These are phyloP conservation scores for Exophiala sideris DNA, from an alignment of 2,329 filamentous ascomycete species.

Conservation along the genomic window DNA sequence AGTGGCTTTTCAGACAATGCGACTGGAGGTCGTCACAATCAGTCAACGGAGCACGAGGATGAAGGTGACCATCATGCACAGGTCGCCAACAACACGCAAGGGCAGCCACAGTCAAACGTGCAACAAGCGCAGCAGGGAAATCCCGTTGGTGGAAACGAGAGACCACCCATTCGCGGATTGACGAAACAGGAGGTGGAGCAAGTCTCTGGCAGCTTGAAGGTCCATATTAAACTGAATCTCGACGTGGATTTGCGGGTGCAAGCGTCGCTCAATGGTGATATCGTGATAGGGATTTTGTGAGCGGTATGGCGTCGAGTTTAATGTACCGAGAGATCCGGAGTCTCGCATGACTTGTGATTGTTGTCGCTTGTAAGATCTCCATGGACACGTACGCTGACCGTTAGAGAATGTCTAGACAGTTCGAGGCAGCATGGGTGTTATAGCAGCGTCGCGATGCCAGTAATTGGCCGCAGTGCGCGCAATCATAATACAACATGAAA, in stretches of 20 bases:
- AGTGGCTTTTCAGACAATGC: background rate
- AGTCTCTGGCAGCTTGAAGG: conserved; percentile 21
- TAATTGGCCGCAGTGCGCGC: too few species aligned
- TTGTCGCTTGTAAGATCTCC: conserved; percentile 1
- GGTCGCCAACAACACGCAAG: background rate
- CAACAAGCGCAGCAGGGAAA: background rate
- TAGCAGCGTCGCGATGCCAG: too few species aligned
- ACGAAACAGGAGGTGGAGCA: conserved; percentile 16
- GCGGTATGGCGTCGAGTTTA: background rate
- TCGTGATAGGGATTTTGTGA: conserved; percentile 21
- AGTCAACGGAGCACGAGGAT: background rate
- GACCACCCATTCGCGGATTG: conserved; percentile 1
- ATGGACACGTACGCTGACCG: conserved; percentile 24
- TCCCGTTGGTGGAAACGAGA: background rate
- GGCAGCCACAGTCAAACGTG: background rate
- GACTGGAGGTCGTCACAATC: background rate
- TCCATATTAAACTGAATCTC: conserved; percentile 20
- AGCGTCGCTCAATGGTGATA: conserved; percentile 22
- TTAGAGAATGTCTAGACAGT: conserved; percentile 19
- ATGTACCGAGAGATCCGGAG: background rate
- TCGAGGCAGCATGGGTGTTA: conserved; percentile 2
- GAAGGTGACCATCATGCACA: background rate
- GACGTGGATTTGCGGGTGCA: conserved; percentile 21
- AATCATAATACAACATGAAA: too few species aligned
- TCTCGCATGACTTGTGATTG: background rate